Conservation (phyloP, 1,284 basidiomycete species). For the Sporisorium graminicola region DNA sequence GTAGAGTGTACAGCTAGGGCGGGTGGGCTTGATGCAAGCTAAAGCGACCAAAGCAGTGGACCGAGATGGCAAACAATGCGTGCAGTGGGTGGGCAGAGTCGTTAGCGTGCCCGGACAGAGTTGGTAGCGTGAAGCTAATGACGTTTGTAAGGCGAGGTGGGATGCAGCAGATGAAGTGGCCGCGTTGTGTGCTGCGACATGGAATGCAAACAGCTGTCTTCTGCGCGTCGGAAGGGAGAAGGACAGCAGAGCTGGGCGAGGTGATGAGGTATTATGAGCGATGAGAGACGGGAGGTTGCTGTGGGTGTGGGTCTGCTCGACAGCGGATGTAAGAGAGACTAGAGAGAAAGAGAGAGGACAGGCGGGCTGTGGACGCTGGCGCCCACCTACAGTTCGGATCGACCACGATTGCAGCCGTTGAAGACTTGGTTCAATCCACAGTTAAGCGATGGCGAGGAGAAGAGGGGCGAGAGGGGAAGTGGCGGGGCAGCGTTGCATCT, state of each 20-base stretch:
- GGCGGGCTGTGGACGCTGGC: no score
- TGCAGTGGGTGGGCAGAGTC: background rate
- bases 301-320: background rate
- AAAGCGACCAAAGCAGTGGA: background rate
- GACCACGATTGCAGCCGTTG: no score
- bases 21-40: conserved; percentile 1
- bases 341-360: background rate
- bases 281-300: background rate
- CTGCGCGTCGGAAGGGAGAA: background rate
- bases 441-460: no score
- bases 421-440: no score
- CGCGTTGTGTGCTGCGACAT: conserved; percentile 8
- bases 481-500: no score
- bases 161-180: conserved; percentile 19
- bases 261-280: no score
- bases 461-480: no score
- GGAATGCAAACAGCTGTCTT: background rate
- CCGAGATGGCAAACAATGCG: background rate
- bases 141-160: conserved; percentile 6
- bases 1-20: background rate
- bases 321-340: background rate
- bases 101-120: background rate
- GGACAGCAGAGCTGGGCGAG: background rate
- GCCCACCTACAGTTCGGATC: no score
- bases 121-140: background rate